Evolutionary conservation across 352 stramenopile genomes (phyloP).

Genomic region (Phytophthora pistaciae): DNA sequence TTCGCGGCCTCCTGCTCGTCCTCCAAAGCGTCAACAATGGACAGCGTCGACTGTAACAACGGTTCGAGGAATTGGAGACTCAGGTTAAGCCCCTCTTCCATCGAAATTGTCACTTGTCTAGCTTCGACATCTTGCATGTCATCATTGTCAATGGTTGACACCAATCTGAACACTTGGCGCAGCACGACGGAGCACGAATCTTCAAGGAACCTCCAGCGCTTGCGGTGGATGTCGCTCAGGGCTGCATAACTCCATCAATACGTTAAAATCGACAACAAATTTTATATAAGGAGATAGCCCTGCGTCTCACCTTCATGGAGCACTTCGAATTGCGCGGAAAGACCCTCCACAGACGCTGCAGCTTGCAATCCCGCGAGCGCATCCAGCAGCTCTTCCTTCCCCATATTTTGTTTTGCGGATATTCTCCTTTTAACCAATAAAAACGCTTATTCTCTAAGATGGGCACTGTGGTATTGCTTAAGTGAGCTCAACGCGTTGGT

Average conservation of each 20-base stretch:
- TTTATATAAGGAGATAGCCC: conserved; percentile 6
- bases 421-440: conserved; percentile 28
- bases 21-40: conserved; percentile 14
- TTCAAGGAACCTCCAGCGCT: conserved; percentile 77
- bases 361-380: conserved; percentile 45
- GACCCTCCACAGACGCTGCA: conserved; percentile 22
- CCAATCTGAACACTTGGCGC: conserved; percentile 30
- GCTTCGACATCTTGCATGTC: background rate
- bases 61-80: conserved; percentile 44
- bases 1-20: conserved; percentile 26
- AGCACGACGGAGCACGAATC: conserved; percentile 65
- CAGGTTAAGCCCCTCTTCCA: conserved; percentile 23
- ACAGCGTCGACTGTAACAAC: conserved; percentile 33
- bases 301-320: conserved; percentile 41
- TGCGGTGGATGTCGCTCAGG: conserved; percentile 61
- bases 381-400: conserved; percentile 57
- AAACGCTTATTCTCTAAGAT: background rate
- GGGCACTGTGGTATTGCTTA: background rate
- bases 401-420: conserved; percentile 31
- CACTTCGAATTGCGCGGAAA: conserved; percentile 21
- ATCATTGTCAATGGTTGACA: conserved; percentile 16
- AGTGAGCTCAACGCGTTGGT: conserved; percentile 33
- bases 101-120: conserved; percentile 9
- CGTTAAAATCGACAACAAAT: background rate
- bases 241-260: conserved; percentile 35